Evolutionary conservation across 768 basidiomycete species (phyloP).

Genomic region (Tephrocybe rancida): DNA sequence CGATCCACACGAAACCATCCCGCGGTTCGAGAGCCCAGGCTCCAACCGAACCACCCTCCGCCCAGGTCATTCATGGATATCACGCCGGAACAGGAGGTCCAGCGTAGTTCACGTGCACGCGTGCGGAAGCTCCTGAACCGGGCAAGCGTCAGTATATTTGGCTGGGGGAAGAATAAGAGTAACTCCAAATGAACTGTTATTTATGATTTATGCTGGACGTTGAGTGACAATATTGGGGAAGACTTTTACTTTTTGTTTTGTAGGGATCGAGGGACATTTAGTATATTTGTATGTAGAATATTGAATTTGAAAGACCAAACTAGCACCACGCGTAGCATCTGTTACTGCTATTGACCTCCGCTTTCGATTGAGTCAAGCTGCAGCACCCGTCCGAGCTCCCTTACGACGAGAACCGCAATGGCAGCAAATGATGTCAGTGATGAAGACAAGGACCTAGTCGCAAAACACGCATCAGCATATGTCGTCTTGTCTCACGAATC

Average conservation of each 20-base stretch:
- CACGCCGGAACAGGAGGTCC: slow-evolving; percentile 27
- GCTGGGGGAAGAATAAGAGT: slow-evolving; percentile 21
- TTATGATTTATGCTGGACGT: background rate
- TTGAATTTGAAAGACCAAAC: slow-evolving; percentile 27
- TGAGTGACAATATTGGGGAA: background rate
- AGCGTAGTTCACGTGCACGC: background rate
- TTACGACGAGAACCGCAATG: background rate
- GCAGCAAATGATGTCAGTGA: background rate
- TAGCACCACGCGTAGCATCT: background rate
- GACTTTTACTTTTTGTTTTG: slow-evolving; percentile 12
- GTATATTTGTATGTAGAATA: slow-evolving; percentile 63
- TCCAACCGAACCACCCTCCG: background rate
- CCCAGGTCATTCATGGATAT: slow-evolving; percentile 41
- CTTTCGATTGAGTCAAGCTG: background rate
- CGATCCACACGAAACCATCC: slow-evolving; percentile 12
- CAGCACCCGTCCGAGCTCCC: too few species aligned
- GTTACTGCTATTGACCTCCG: too few species aligned
- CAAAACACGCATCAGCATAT: background rate
- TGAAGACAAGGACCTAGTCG: background rate
- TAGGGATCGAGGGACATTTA: background rate
- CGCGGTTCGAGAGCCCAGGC: background rate
- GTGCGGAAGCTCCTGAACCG: slow-evolving; percentile 20
- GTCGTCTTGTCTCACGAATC: background rate
- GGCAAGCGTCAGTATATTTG: slow-evolving; percentile 19
- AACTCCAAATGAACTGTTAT: slow-evolving; percentile 1